Base-by-base conservation (phyloP, 202 grass and related monocot genomes). In the Digitaria exilis region DNA sequence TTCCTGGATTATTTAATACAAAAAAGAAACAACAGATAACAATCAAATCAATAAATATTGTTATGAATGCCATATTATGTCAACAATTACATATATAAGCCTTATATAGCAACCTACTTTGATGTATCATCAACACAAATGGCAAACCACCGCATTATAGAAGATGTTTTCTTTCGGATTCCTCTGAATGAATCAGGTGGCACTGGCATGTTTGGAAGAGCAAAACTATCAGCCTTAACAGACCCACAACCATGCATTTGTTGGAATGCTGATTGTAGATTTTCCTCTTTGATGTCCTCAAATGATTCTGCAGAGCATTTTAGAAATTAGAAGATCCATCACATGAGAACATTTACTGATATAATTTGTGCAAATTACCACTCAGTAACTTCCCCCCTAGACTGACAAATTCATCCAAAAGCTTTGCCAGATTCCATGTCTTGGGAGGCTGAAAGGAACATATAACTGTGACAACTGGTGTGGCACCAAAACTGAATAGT, bases 91-190 rank as follows among this genome's bases (percentile, higher is more conserved):
- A 30, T 43, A 82, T 62, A 34, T 2, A 58, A 22, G 59, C 32
- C 71, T 63, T 82, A 56, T 65, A 51, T 76, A 54, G 48, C 26
- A 87, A 75, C 87, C 84, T 91, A 98, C 92, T 92, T 98, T 26
- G 81, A 65, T 48, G 90, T 83, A 85, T 98, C 92, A 80, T 96
- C 90, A 77, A 75, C 80, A 83, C 90, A 98, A 74, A 98, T 98
- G 73, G 87, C 86, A 83, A 98, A 39, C 93, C 96, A 98, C 22
- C 91, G 89, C 85, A 65, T 87, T 70, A 93, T 71, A 35, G 80
- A 95, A 81, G 91, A 98, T 81, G 77, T 73, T 88, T 76, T 98
- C 80, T 90, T 95, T 76, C 85, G 85, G 77, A 95, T 95, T 73
- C 96, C 96, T 88, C 91, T 88, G 85, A 95, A 92, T 51, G 93